Evolutionary conservation across 176 grass and related monocot species (phyloP).

Genomic region (Carex parvula): DNA sequence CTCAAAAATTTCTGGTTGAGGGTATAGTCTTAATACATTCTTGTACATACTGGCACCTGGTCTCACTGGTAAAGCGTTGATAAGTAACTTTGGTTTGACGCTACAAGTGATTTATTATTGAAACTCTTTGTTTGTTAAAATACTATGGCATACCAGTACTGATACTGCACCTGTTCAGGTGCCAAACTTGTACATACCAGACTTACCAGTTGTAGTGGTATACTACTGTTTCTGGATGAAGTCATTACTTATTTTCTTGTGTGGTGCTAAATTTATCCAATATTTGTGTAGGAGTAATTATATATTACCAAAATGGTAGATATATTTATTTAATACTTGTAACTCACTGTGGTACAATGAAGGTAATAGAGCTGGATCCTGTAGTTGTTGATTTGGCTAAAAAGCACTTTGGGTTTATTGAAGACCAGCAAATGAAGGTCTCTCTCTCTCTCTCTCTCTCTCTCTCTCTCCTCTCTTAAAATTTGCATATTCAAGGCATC

Average conservation of each 20-base stretch:
- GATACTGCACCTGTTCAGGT: background rate
- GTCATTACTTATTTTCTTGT: background rate
- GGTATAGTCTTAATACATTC: background rate
- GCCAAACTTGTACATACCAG: background rate
- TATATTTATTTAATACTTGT: conserved; percentile 8
- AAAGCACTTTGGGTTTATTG: conserved; percentile 65
- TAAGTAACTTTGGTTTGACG: background rate
- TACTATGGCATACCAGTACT: background rate
- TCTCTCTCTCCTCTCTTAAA: background rate
- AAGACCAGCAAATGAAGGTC: conserved; percentile 78
- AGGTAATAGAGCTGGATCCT: conserved; percentile 88
- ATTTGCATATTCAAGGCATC: background rate
- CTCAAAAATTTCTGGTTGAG: background rate
- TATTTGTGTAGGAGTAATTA: background rate
- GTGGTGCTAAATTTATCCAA: background rate
- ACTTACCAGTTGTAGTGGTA: background rate
- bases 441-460: conserved; percentile 14
- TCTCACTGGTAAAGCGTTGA: background rate
- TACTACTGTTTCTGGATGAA: background rate
- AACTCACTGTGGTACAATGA: conserved; percentile 12
- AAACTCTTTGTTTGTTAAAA: background rate
- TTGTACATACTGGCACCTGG: background rate
- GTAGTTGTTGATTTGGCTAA: conserved; percentile 64
- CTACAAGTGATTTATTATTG: background rate
- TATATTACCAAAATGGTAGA: background rate